Conservation (phyloP, 1,284 basidiomycete species). For the Porodaedalea pini region DNA sequence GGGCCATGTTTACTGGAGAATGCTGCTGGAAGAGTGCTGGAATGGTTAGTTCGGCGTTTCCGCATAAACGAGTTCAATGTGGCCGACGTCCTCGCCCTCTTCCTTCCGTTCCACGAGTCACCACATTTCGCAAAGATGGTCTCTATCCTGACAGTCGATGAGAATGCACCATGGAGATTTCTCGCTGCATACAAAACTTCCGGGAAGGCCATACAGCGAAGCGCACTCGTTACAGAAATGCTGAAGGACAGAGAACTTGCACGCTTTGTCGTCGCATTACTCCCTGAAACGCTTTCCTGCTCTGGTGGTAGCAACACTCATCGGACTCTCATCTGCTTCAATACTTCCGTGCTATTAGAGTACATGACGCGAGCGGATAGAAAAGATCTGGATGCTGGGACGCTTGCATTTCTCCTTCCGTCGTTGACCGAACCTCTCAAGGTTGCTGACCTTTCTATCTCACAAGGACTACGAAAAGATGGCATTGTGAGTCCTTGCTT, state of each 20-base stretch:
- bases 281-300: conserved; percentile 52
- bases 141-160: conserved; percentile 76
- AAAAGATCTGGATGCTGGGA: conserved; percentile 57
- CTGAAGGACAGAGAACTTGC: conserved; percentile 67
- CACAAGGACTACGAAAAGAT: conserved; percentile 40
- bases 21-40: conserved; percentile 83
- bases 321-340: conserved; percentile 80
- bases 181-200: conserved; percentile 75
- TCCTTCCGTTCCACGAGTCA: conserved; percentile 94
- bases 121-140: conserved; percentile 94
- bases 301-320: conserved; percentile 41
- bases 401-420: conserved; percentile 58
- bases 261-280: conserved; percentile 62
- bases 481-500: conserved; percentile 42
- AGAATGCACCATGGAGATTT: conserved; percentile 52
- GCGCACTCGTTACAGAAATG: conserved; percentile 73
- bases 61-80: conserved; percentile 96
- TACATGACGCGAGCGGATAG: conserved; percentile 55
- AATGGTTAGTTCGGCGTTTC: conserved; percentile 95
- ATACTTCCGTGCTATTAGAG: conserved; percentile 77
- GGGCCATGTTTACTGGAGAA: conserved; percentile 81
- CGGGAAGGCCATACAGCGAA: conserved; percentile 65
- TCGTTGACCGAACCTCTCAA: conserved; percentile 59
- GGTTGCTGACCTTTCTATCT: conserved; percentile 22
- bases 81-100: conserved; percentile 73